Evolutionary conservation across 108 stramenopile species (phyloP).

Genomic region (Nitzschia sp.): DNA sequence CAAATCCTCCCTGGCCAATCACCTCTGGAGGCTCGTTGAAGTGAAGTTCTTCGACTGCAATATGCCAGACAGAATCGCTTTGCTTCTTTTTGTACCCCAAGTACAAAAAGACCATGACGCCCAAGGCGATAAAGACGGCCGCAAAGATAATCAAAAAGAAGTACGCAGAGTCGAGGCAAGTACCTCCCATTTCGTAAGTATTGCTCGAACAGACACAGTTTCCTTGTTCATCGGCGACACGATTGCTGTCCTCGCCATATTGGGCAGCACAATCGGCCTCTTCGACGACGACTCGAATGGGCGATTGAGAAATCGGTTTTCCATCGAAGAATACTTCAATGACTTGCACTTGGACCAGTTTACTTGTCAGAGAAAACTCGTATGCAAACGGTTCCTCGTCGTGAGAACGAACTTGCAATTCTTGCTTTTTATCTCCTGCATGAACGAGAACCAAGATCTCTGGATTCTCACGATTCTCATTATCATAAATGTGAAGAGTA

Average conservation of each 20-base stretch:
- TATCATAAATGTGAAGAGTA: constrained; percentile 14
- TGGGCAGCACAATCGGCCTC: background rate
- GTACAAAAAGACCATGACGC: constrained; percentile 17
- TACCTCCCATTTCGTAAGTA: background rate
- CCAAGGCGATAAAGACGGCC: background rate
- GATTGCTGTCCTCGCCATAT: background rate
- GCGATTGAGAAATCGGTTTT: constrained; percentile 32
- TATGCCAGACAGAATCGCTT: too few species aligned
- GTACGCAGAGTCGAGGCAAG: background rate
- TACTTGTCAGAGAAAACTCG: constrained; percentile 15
- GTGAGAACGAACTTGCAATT: background rate
- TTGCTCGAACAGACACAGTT: constrained; percentile 9
- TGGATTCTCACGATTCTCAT: constrained; percentile 1
- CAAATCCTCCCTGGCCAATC: constrained; percentile 42
- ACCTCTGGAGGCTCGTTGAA: constrained; percentile 27
- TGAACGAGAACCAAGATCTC: background rate
- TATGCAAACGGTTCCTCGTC: constrained; percentile 9
- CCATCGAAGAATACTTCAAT: constrained; percentile 30
- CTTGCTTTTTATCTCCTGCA: background rate
- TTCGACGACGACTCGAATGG: constrained; percentile 26
- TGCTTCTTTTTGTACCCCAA: too few species aligned
- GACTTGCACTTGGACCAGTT: constrained; percentile 7
- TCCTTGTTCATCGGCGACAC: constrained; percentile 1
- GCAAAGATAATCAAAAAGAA: constrained; percentile 2
- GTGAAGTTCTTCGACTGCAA: too few species aligned